Base-by-base conservation (phyloP, 2,329 filamentous ascomycete species). In the Dactylellina sp. region DNA sequence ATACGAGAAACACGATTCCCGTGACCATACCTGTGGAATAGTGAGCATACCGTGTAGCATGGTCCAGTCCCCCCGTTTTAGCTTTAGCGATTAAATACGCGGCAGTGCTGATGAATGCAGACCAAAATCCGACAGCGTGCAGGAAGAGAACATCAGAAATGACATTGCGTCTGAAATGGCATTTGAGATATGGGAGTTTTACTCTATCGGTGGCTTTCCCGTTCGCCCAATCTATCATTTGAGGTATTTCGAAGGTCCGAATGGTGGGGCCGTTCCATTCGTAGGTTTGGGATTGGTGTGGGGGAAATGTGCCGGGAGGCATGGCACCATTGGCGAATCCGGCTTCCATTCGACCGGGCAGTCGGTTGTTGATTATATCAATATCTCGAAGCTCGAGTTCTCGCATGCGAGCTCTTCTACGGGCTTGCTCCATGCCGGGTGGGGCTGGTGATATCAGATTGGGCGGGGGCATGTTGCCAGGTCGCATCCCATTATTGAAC, bases 91-190 rank as follows among this genome's bases (percentile, higher is more conserved):
- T 11, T 9, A 24, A 18, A 1, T 9, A 7, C 2, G 53, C 37
- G 6, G 44, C 11, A 2, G 16, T 20, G 39, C 7, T 11, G 22
- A 57, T n/a, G 14, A 44, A 44, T 1, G 37, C n/a, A 5, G 44
- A 16, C 53, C 53, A 57, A 35, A 57, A 18, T 1, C 16, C 9
- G 6, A 42, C 2, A 14, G 37, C 37, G 22, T 44, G 53, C 5
- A 57, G 5, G 12, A 57, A 57, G 32, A 4, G 16, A 16, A 57
- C 18, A 20, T 57, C 53, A 1, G 37, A 42, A 4, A 57, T 25
- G 53, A 57, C 11, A 22, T 57, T 57, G 1, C 37, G 37, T 32
- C 32, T 57, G 18, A 55, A 40, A 4, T 53, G 49, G 22, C 24
- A 18, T 11, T 11, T 35, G 25, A 53, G 25, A n/a, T 1, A 16